These are phyloP conservation scores for Zasmidium angulare DNA, from an alignment of 2,329 filamentous ascomycete genomes.

Conservation along the genomic window DNA sequence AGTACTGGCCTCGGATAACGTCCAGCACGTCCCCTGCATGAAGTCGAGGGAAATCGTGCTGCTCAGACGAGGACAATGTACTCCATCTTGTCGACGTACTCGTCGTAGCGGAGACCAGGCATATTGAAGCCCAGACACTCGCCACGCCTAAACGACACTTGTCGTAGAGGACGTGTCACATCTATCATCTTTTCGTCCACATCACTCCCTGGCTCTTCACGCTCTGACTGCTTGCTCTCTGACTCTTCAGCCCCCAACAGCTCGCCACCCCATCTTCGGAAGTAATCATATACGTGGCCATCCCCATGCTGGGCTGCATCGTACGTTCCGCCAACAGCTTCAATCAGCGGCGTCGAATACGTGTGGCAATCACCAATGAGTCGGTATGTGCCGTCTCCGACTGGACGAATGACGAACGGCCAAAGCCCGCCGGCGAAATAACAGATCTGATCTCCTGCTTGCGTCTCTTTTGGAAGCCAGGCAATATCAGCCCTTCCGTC, in stretches of 20 bases:
- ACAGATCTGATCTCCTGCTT: neutral
- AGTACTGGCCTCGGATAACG: too few species aligned
- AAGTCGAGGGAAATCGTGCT: too few species aligned
- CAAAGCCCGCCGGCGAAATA: neutral
- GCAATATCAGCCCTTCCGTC: neutral
- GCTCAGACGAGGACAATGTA: neutral
- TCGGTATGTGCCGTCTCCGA: neutral
- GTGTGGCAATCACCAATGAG: neutral
- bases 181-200: too few species aligned
- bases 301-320: neutral
- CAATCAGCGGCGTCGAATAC: neutral
- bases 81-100: neutral
- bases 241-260: neutral
- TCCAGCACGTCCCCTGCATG: too few species aligned
- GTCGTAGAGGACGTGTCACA: too few species aligned
- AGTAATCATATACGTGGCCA: neutral
- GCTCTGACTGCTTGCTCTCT: neutral
- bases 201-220: too few species aligned
- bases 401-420: neutral
- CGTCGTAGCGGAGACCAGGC: neutral
- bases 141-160: neutral
- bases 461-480: neutral
- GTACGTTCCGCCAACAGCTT: neutral
- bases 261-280: neutral
- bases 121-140: neutral